Percentiles rank a stretch among this genome's conserved stretches.
Conservation (phyloP, 164 flowering plant genomes). For the Kalanchoe fedtschenkoi region DNA sequence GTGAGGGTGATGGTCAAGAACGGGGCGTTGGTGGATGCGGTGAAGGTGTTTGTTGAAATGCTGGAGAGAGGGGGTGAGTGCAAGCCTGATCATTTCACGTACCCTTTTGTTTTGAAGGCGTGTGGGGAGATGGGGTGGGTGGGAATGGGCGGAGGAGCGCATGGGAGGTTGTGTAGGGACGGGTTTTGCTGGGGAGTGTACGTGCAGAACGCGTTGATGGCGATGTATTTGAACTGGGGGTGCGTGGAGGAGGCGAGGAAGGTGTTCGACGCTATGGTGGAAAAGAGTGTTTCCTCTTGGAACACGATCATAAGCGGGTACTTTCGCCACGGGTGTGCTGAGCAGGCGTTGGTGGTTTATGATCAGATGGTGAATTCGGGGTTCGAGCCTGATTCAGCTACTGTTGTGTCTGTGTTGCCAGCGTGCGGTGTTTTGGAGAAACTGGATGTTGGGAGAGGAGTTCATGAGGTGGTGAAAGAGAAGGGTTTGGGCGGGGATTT, state of each 20-base stretch:
- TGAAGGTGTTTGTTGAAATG: slow-evolving; percentile 40
- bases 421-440: slow-evolving; percentile 45
- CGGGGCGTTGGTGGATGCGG: slow-evolving; percentile 21
- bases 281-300: slow-evolving; percentile 48
- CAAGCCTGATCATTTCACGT: slow-evolving; percentile 41
- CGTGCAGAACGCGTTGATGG: slow-evolving; percentile 45
- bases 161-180: slow-evolving; percentile 18
- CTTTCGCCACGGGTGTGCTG: slow-evolving; percentile 30
- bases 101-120: slow-evolving; percentile 46
- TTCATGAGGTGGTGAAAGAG: slow-evolving; percentile 32
- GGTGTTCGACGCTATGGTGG: slow-evolving; percentile 41
- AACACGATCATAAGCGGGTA: slow-evolving; percentile 62
- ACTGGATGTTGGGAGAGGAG: slow-evolving; percentile 27
- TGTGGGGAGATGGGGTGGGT: slow-evolving; percentile 29
- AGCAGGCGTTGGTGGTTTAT: slow-evolving; percentile 39
- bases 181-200: slow-evolving; percentile 31
- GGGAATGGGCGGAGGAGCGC: slow-evolving; percentile 32
- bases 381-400: slow-evolving; percentile 40
- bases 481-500: slow-evolving; percentile 24
- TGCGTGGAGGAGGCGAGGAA: slow-evolving; percentile 21
- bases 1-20: slow-evolving; percentile 28
- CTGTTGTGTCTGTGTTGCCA: slow-evolving; percentile 56
- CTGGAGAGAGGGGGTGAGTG: slow-evolving; percentile 18
- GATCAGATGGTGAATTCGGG: slow-evolving; percentile 29
- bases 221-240: slow-evolving; percentile 61